A percentile compares a stretch with the other conserved stretches of the same genome.
Evolutionary conservation across 2,329 filamentous ascomycete genomes (phyloP).

Genomic region (Ophiocordyceps camponoti-floridani): DNA sequence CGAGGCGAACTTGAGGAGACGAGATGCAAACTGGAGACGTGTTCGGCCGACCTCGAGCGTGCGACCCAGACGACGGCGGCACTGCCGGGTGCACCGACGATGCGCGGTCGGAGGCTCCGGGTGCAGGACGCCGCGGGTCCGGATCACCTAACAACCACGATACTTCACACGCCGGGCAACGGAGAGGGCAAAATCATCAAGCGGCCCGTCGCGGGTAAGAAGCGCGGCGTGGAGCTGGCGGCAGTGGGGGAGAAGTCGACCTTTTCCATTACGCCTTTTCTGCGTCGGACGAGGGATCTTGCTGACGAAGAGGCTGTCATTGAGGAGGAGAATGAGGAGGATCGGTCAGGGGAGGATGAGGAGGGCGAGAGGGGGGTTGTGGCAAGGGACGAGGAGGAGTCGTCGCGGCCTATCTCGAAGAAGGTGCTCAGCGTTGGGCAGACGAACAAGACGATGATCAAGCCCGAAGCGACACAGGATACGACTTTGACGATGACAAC

Average conservation of each 20-base stretch:
- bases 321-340: conserved; percentile 13
- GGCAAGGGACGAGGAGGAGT: conserved; percentile 9
- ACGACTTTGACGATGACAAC: not conserved
- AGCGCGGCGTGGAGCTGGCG: conserved; percentile 32
- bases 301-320: conserved; percentile 29
- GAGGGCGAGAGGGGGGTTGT: not conserved
- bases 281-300: conserved; percentile 54
- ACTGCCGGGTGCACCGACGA: conserved; percentile 3
- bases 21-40: conserved; percentile 19
- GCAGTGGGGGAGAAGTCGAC: conserved; percentile 66
- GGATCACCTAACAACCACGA: conserved; percentile 14
- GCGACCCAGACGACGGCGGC: conserved; percentile 7
- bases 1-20: conserved; percentile 57
- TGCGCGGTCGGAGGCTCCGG: conserved; percentile 18
- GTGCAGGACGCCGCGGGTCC: conserved; percentile 15
- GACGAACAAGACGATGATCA: conserved; percentile 21
- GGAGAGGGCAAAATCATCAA: conserved; percentile 18
- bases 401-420: conserved; percentile 24
- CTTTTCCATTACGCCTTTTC: conserved; percentile 87
- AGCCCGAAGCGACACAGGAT: conserved; percentile 2
- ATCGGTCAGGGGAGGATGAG: not conserved
- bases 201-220: conserved; percentile 27
- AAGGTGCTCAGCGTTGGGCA: conserved; percentile 25
- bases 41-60: conserved; percentile 22
- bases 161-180: conserved; percentile 28